Base-by-base conservation (phyloP, 2,329 filamentous ascomycete species). In the Cladophialophora yegresii region DNA sequence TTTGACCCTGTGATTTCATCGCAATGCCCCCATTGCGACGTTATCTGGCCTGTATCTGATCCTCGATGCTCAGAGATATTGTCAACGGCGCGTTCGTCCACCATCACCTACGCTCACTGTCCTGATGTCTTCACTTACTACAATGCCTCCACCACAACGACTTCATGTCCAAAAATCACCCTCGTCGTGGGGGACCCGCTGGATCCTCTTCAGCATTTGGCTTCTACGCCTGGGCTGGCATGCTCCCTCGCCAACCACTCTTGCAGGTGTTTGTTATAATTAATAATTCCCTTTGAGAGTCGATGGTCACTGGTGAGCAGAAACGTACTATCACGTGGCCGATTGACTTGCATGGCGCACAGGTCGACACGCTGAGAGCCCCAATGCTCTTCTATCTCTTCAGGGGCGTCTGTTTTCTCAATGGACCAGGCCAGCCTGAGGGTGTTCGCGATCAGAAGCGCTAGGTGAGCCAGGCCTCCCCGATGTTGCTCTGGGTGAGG, bases 311-410 rank as follows among this genome's bases (percentile, higher is more conserved):
- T 30, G 23, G 57, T 60, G 28, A 51, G 53, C 6, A 60, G 26
- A 16, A 51, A 60, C 23, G 45, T 22, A 4, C 57, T 45, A 12
- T 53, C 47, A 10, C 33, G 8, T 36, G 10, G 6, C 7, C 51
- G 26, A 36, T 60, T 30, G 22, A 60, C 57, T 10, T 60, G 57
- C 43, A 60, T 50, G 10, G 8, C 16, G 23, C 45, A 60, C 22
- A 60, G 13, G 8, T 47, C 33, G 28, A 10, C 8, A 2, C 33
- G 30, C 13, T 56, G 47, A n/a, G 32, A 10, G 4, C 51, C 50
- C 57, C 57, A 60, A n/a, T 55, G 10, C 50, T 62, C 36, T 30
- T 50, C 51, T 22, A 62, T 47, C 9, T 55, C 59, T 12, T 62
- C 59, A 8, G n/a, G 33, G n/a, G 22, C 28, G 36, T 51, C 59